Percentiles rank a stretch among this genome's conserved stretches.
phyloP scores from a whole-genome alignment of 352 stramenopile genomes.

The Phytophthora sp. region DNA sequence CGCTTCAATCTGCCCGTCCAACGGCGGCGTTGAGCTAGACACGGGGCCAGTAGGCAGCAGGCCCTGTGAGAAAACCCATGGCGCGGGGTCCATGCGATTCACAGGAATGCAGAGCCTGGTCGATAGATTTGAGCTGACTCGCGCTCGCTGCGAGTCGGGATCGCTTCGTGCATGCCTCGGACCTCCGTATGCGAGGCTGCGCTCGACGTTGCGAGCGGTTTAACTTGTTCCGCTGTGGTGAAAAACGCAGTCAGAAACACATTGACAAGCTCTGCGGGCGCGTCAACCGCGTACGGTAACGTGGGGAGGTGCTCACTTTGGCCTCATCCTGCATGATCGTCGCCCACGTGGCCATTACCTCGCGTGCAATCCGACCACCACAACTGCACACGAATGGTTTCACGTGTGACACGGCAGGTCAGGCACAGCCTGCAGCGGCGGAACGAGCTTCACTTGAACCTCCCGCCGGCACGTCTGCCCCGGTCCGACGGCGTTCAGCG shows the following conservation, averaged over 20 bases:
- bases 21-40: background rate
- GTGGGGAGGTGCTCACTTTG: background rate
- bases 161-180: too few species aligned
- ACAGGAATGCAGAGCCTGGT: too few species aligned
- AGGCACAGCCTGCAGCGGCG: conserved; percentile 3
- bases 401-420: conserved; percentile 11
- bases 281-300: background rate
- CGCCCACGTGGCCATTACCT: background rate
- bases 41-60: too few species aligned
- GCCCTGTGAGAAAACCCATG: background rate
- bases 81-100: background rate
- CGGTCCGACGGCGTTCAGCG: too few species aligned
- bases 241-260: background rate
- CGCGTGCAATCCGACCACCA: background rate
- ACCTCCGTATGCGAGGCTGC: too few species aligned
- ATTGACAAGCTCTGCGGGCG: background rate
- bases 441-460: conserved; percentile 4
- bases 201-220: too few species aligned
- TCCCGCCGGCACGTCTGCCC: too few species aligned
- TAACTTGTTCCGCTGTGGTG: background rate
- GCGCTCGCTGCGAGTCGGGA: too few species aligned
- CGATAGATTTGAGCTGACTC: too few species aligned
- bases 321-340: too few species aligned
- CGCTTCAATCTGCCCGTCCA: background rate
- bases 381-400: conserved; percentile 11